Evolutionary conservation across 352 stramenopile genomes (phyloP).

Genomic region (Peronospora tabacina): DNA sequence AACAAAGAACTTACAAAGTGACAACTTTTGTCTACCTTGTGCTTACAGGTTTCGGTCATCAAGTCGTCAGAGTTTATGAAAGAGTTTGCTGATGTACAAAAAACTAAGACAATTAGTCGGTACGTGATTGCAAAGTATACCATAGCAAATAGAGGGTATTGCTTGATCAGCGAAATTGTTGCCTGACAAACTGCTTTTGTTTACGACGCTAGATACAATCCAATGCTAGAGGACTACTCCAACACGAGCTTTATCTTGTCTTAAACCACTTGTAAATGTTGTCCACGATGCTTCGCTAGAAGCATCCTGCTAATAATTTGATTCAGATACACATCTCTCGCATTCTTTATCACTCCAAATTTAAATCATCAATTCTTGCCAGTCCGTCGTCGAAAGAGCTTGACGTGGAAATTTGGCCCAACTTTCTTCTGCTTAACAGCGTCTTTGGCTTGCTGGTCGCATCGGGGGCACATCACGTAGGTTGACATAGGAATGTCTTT

Average conservation of each 20-base stretch:
- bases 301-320: slow-evolving; percentile 8
- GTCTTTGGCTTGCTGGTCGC: slow-evolving; percentile 29
- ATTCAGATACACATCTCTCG: slow-evolving; percentile 13
- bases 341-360: not conserved
- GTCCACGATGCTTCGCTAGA: slow-evolving; percentile 1
- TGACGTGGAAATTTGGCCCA: slow-evolving; percentile 25
- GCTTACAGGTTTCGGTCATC: slow-evolving; percentile 60
- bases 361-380: slow-evolving; percentile 11
- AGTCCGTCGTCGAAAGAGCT: slow-evolving; percentile 26
- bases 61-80: slow-evolving; percentile 76
- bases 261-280: slow-evolving; percentile 22
- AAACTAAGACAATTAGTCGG: slow-evolving; percentile 79
- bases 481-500: slow-evolving; percentile 43
- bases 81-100: slow-evolving; percentile 65
- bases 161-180: not conserved
- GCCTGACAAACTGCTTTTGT: slow-evolving; percentile 3
- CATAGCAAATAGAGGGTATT: not conserved
- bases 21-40: not conserved
- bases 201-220: slow-evolving; percentile 66
- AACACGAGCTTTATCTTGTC: slow-evolving; percentile 88
- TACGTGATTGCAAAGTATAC: slow-evolving; percentile 20
- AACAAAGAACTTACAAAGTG: not conserved
- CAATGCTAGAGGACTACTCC: slow-evolving; percentile 82
- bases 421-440: slow-evolving; percentile 45
- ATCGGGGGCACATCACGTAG: slow-evolving; percentile 59